Evolutionary conservation across 768 basidiomycete genomes (phyloP).

Genomic region (Rhodotorula paludigena): DNA sequence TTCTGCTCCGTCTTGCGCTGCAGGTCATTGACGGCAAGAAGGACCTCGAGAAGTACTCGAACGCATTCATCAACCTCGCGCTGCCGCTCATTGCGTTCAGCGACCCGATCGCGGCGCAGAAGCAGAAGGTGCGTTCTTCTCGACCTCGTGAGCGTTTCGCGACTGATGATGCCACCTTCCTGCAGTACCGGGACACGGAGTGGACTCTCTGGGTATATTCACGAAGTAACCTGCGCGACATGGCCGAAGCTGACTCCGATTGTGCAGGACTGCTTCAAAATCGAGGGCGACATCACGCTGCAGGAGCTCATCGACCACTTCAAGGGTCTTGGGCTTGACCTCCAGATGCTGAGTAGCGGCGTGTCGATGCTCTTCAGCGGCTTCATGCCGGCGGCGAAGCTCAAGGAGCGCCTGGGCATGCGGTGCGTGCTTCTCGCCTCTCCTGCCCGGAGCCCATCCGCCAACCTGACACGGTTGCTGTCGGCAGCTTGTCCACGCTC

Average conservation of each 20-base stretch:
- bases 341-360: slow-evolving; percentile 80
- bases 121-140: slow-evolving; percentile 66
- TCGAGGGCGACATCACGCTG: slow-evolving; percentile 81
- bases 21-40: slow-evolving; percentile 93
- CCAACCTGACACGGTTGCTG: not conserved
- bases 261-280: slow-evolving; percentile 61
- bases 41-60: slow-evolving; percentile 92
- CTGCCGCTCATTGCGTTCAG: slow-evolving; percentile 99
- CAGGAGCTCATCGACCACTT: slow-evolving; percentile 80
- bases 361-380: slow-evolving; percentile 85
- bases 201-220: slow-evolving; percentile 75
- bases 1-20: slow-evolving; percentile 7
- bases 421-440: slow-evolving; percentile 48
- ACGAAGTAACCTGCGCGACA: too few species aligned
- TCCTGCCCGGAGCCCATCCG: not conserved
- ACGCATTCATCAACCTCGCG: slow-evolving; percentile 95
- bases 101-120: slow-evolving; percentile 84
- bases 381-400: slow-evolving; percentile 86
- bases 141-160: too few species aligned
- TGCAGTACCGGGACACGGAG: slow-evolving; percentile 69
- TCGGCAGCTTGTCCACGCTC: not conserved
- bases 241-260: not conserved
- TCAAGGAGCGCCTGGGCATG: slow-evolving; percentile 39
- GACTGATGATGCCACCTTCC: slow-evolving; percentile 2
- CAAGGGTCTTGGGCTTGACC: slow-evolving; percentile 54